Conservation (phyloP, 2,329 filamentous ascomycete species). For the Ophiostoma himal-ulmi region DNA sequence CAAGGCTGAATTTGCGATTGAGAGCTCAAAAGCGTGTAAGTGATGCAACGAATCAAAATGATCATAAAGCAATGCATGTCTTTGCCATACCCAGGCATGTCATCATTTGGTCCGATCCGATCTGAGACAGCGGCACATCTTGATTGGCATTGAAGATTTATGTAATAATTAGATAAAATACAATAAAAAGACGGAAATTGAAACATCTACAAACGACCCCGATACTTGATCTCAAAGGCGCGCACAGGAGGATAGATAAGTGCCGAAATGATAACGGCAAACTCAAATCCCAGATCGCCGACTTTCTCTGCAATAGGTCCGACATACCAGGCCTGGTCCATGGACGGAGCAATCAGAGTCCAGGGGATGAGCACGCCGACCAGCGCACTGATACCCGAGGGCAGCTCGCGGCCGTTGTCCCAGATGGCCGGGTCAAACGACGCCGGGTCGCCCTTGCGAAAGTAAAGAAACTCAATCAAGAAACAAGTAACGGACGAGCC, state of each 20-base stretch:
- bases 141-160: no score
- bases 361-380: slow-evolving; percentile 26
- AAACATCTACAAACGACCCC: background rate
- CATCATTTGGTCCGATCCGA: background rate
- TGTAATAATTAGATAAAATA: background rate
- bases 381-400: slow-evolving; percentile 29
- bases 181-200: background rate
- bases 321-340: slow-evolving; percentile 40
- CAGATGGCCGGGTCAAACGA: slow-evolving; percentile 28
- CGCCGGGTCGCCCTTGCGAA: slow-evolving; percentile 26
- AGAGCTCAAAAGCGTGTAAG: background rate
- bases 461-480: slow-evolving; percentile 27
- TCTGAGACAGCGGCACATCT: background rate
- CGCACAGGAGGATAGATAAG: background rate
- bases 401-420: slow-evolving; percentile 28
- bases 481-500: slow-evolving; percentile 28
- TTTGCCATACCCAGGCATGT: background rate
- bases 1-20: background rate
- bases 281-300: slow-evolving; percentile 43
- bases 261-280: slow-evolving; percentile 34
- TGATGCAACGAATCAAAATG: background rate
- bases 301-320: slow-evolving; percentile 40
- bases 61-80: slow-evolving; percentile 7
- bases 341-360: slow-evolving; percentile 36
- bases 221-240: background rate